A percentile compares a stretch with the other conserved stretches of the same genome.
phyloP scores from a whole-genome alignment of 1,284 basidiomycete genomes.

The Abortiporus biennis region DNA sequence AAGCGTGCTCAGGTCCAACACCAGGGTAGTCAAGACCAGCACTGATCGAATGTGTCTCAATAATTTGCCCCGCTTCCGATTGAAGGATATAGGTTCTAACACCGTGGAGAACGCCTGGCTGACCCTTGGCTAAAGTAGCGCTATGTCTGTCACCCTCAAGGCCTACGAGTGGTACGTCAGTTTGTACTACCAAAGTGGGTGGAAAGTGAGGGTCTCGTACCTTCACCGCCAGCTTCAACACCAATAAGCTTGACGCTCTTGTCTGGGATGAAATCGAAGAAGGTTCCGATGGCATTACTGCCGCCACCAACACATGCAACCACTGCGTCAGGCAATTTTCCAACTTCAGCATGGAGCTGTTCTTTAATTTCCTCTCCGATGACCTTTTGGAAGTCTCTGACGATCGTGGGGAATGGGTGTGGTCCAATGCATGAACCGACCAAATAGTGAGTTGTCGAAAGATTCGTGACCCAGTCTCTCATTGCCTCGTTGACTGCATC shows the following conservation, averaged over 20 bases:
- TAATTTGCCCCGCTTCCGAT: constrained; percentile 85
- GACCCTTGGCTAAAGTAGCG: constrained; percentile 87
- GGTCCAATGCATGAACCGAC: constrained; percentile 98
- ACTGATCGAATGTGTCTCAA: constrained; percentile 95
- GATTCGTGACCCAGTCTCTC: constrained; percentile 97
- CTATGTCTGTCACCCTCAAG: constrained; percentile 84
- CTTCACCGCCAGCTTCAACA: constrained; percentile 96
- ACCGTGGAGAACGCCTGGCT: constrained; percentile 94
- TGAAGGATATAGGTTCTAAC: constrained; percentile 95
- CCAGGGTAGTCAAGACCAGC: constrained; percentile 92
- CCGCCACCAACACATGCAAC: constrained; percentile 98
- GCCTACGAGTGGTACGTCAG: constrained; percentile 32
- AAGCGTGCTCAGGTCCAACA: constrained; percentile 97
- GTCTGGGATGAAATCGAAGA: constrained; percentile 91
- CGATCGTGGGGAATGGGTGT: constrained; percentile 98
- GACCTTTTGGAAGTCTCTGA: constrained; percentile 95
- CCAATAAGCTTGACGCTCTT: constrained; percentile 80
- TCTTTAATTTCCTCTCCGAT: constrained; percentile 94
- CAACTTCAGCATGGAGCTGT: constrained; percentile 70
- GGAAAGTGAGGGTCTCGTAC: constrained; percentile 29
- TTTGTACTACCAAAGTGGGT: not conserved
- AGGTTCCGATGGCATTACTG: constrained; percentile 95
- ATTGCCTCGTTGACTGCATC: constrained; percentile 97
- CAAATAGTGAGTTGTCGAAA: constrained; percentile 91
- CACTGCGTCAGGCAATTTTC: constrained; percentile 90